These are phyloP conservation scores for Thermothelomyces thermophilus DNA, from an alignment of 2,329 filamentous ascomycete species.

Conservation along the genomic window DNA sequence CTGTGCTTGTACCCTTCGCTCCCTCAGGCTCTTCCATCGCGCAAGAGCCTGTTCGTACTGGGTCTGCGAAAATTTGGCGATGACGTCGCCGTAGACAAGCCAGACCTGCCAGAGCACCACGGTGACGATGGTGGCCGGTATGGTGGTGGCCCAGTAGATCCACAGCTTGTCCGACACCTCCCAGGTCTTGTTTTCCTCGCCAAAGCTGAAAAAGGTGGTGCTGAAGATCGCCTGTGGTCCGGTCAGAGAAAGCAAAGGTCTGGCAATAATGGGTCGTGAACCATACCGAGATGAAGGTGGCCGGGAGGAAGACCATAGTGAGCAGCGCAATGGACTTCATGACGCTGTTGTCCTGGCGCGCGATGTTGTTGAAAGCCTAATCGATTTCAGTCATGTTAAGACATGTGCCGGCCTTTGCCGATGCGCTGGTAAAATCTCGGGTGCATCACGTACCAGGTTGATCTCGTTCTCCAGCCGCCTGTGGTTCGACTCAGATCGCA, in stretches of 20 bases:
- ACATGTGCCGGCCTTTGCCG: too few relatives aligned
- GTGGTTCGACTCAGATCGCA: conserved; percentile 17
- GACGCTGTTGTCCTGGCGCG: conserved; percentile 20
- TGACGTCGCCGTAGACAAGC: conserved; percentile 14
- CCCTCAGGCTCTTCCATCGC: not conserved
- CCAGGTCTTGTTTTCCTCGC: conserved; percentile 15
- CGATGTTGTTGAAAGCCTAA: conserved; percentile 21
- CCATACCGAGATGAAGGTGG: conserved; percentile 21
- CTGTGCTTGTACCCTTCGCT: not conserved
- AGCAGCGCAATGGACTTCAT: conserved; percentile 21
- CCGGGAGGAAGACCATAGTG: conserved; percentile 21
- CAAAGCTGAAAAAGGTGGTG: conserved; percentile 19
- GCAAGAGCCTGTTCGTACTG: not conserved
- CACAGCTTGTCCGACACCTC: conserved; percentile 16
- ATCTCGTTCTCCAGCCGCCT: conserved; percentile 18
- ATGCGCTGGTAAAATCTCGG: not conserved
- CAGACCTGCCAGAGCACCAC: conserved; percentile 17
- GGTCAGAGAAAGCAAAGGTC: not conserved
- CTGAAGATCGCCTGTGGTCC: conserved; percentile 19
- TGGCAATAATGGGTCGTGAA: too few relatives aligned
- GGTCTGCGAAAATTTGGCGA: not conserved
- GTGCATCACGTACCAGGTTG: conserved; percentile 10
- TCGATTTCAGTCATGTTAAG: not conserved
- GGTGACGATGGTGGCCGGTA: conserved; percentile 16
- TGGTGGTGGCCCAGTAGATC: conserved; percentile 17